These are phyloP conservation scores for Rhodosporidiobolus odoratus DNA, from an alignment of 768 basidiomycete genomes.

Conservation along the genomic window DNA sequence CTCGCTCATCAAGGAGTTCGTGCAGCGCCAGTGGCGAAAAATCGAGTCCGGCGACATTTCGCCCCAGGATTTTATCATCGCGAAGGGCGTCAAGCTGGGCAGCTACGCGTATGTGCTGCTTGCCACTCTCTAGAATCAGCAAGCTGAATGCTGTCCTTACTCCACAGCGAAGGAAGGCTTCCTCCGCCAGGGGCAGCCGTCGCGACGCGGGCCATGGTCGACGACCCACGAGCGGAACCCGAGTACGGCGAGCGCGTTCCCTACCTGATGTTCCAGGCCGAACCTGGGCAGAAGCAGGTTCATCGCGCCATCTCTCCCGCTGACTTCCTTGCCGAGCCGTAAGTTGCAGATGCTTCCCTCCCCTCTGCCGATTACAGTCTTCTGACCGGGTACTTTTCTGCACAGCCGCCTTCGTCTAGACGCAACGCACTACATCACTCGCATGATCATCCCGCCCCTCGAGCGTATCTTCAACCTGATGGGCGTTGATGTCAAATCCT, in stretches of 20 bases:
- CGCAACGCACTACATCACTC: conserved; percentile 77
- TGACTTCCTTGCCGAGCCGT: conserved; percentile 62
- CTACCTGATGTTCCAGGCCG: conserved; percentile 67
- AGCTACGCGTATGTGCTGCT: conserved; percentile 70
- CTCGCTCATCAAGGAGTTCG: conserved; percentile 82
- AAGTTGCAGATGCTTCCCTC: conserved; percentile 27
- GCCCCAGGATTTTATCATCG: conserved; percentile 88
- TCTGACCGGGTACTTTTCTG: background rate
- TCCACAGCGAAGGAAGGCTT: conserved; percentile 64
- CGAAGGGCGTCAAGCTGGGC: conserved; percentile 88
- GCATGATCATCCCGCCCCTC: conserved; percentile 80
- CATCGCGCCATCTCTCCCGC: conserved; percentile 70
- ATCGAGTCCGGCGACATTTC: conserved; percentile 73
- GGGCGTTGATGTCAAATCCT: conserved; percentile 75
- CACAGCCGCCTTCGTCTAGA: conserved; percentile 58
- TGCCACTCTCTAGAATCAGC: background rate
- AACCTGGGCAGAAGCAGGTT: conserved; percentile 61
- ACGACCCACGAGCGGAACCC: conserved; percentile 74
- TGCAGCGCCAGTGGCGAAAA: conserved; percentile 74
- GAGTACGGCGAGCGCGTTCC: conserved; percentile 92
- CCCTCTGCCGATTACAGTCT: background rate
- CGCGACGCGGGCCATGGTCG: conserved; percentile 65
- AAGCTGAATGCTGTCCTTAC: too few relatives aligned
- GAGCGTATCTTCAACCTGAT: conserved; percentile 85
- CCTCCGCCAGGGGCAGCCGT: conserved; percentile 91